Evolutionary conservation across 495 filamentous ascomycete species (phyloP).

Genomic region (Penicillium verhagenii): DNA sequence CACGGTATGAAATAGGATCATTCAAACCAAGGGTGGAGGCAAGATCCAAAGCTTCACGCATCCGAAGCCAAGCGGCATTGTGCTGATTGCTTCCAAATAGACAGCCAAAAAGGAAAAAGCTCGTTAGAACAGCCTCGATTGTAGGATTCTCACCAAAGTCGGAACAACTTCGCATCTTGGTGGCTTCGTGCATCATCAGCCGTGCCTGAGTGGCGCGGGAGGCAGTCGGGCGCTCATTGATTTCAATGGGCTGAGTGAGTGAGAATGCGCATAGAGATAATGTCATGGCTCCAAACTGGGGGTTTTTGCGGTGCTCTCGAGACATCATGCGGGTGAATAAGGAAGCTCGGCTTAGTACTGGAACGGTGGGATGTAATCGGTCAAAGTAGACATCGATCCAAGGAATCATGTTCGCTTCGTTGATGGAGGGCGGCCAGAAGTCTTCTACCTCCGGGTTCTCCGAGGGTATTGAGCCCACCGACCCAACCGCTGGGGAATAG

Average conservation of each 20-base stretch:
- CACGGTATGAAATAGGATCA: slow-evolving; percentile 50
- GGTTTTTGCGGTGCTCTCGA: slow-evolving; percentile 65
- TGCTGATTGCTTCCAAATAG: slow-evolving; percentile 65
- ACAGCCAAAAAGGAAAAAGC: slow-evolving; percentile 77
- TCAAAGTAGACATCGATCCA: slow-evolving; percentile 84
- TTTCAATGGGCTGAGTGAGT: slow-evolving; percentile 75
- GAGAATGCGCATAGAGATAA: slow-evolving; percentile 79
- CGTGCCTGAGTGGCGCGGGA: slow-evolving; percentile 52
- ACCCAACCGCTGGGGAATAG: slow-evolving; percentile 20
- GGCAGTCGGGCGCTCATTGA: slow-evolving; percentile 42
- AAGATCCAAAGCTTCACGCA: slow-evolving; percentile 59
- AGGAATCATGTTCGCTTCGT: slow-evolving; percentile 42
- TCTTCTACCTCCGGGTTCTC: slow-evolving; percentile 20
- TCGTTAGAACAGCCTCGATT: slow-evolving; percentile 68
- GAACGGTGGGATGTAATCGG: slow-evolving; percentile 77
- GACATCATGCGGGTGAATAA: slow-evolving; percentile 60
- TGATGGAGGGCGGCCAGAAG: slow-evolving; percentile 39
- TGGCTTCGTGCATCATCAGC: slow-evolving; percentile 70
- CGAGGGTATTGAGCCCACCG: slow-evolving; percentile 12
- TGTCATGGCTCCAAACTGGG: slow-evolving; percentile 64
- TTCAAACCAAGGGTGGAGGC: slow-evolving; percentile 59
- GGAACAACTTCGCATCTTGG: slow-evolving; percentile 70
- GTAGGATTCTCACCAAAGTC: slow-evolving; percentile 75
- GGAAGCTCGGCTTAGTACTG: slow-evolving; percentile 66
- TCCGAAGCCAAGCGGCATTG: slow-evolving; percentile 57